phyloP scores from a whole-genome alignment of 176 grass and related monocot species.

The Cenchrus purpureus region DNA sequence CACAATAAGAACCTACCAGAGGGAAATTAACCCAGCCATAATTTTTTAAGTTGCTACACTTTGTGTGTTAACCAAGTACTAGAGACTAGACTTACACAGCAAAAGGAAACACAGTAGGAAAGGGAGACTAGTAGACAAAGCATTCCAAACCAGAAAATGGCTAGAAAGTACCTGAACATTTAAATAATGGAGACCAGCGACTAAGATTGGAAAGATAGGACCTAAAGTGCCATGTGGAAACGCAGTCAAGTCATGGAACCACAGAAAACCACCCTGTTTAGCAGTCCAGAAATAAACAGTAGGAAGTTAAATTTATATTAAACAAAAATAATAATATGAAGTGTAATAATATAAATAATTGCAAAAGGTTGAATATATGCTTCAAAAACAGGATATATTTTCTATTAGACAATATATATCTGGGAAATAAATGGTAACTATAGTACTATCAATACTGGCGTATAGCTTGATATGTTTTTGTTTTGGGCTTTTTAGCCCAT shows the following conservation, averaged over 20 bases:
- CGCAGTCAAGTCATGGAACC: constrained; percentile 84
- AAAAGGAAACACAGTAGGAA: constrained; percentile 14
- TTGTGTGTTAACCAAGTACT: constrained; percentile 11
- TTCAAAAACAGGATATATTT: constrained; percentile 14
- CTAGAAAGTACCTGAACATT: constrained; percentile 82
- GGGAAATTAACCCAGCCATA: constrained; percentile 15
- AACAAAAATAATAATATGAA: not conserved
- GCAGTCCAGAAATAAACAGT: constrained; percentile 20
- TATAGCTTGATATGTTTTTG: not conserved
- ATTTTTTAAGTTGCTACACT: constrained; percentile 21
- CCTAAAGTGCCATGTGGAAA: constrained; percentile 75
- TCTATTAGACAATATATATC: not conserved
- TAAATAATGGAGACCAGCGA: constrained; percentile 84
- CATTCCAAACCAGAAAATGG: constrained; percentile 17
- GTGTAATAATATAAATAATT: not conserved
- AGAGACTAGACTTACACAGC: constrained; percentile 12
- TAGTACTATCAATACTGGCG: not conserved
- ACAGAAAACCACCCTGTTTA: constrained; percentile 76
- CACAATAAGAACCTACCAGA: not conserved
- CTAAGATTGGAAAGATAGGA: constrained; percentile 72
- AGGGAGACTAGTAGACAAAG: constrained; percentile 5
- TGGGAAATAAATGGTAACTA: constrained; percentile 10
- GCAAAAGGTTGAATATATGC: not conserved
- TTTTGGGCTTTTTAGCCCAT: not conserved
- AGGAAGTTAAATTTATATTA: constrained; percentile 27